These are phyloP conservation scores for Begonia masoniana DNA, from an alignment of 306 rosid species.

Conservation along the genomic window DNA sequence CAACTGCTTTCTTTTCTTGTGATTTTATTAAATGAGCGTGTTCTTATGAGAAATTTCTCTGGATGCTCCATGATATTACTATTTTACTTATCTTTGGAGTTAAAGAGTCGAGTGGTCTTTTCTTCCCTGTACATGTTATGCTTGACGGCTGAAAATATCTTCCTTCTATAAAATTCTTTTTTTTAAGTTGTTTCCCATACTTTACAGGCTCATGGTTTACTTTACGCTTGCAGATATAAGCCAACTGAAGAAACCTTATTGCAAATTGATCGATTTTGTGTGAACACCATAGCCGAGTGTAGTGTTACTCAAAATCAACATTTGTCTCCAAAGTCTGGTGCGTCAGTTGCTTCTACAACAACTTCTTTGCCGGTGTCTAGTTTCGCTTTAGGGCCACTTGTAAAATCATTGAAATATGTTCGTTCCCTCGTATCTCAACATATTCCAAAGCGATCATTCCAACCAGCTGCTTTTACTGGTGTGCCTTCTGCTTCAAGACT, in stretches of 20 bases:
- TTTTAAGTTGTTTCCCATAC: slow-evolving; percentile 9
- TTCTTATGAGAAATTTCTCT: too few relatives aligned
- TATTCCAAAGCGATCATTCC: slow-evolving; percentile 76
- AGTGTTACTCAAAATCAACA: slow-evolving; percentile 46
- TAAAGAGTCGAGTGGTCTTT: not conserved
- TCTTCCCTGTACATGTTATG: too few relatives aligned
- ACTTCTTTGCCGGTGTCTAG: slow-evolving; percentile 73
- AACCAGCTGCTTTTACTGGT: slow-evolving; percentile 81
- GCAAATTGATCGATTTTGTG: slow-evolving; percentile 94
- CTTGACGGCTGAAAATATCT: too few relatives aligned
- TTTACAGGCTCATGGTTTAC: slow-evolving; percentile 10
- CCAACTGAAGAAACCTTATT: slow-evolving; percentile 82
- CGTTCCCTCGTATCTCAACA: slow-evolving; percentile 88
- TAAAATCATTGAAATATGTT: slow-evolving; percentile 79
- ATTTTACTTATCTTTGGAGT: not conserved
- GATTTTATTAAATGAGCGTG: too few relatives aligned
- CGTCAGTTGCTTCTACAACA: slow-evolving; percentile 39
- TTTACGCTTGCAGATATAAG: slow-evolving; percentile 59
- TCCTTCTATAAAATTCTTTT: too few relatives aligned
- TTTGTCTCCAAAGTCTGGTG: slow-evolving; percentile 43
- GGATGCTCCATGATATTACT: too few relatives aligned
- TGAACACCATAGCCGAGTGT: slow-evolving; percentile 73
- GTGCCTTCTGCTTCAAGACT: slow-evolving; percentile 66
- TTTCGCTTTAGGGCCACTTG: slow-evolving; percentile 70
- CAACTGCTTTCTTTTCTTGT: too few relatives aligned